phyloP scores from a whole-genome alignment of 805 yeast species.

The Candida silvatica region DNA sequence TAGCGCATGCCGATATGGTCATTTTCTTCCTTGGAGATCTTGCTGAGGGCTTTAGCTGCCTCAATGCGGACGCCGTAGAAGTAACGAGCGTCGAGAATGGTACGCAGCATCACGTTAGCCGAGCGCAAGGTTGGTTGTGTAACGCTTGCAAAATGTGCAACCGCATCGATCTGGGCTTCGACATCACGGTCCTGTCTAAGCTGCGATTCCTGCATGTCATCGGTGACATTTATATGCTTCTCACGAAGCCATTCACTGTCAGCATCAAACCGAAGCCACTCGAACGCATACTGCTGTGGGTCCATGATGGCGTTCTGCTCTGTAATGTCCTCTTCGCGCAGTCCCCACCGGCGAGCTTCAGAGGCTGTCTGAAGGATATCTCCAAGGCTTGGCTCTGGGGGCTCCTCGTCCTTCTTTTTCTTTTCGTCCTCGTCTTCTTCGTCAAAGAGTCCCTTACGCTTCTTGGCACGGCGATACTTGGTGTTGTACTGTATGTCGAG shows the following conservation, averaged over 20 bases:
- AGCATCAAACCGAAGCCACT: conserved; percentile 96
- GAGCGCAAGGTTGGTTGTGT: conserved; percentile 53
- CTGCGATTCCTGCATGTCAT: conserved; percentile 91
- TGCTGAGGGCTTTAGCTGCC: conserved; percentile 74
- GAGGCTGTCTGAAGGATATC: conserved; percentile 56
- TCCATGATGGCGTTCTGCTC: conserved; percentile 32
- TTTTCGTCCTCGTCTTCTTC: conserved; percentile 17
- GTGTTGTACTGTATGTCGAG: conserved; percentile 94
- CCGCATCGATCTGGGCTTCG: conserved; percentile 87
- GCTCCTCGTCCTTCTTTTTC: conserved; percentile 18
- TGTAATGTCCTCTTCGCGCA: conserved; percentile 30
- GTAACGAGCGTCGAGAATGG: conserved; percentile 76
- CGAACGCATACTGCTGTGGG: conserved; percentile 70
- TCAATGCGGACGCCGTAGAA: conserved; percentile 84
- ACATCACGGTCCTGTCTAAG: conserved; percentile 92
- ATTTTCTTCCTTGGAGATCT: conserved; percentile 50
- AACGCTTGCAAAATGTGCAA: conserved; percentile 57
- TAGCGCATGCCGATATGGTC: conserved; percentile 69
- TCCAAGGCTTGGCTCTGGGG: conserved; percentile 48
- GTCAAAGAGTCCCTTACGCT: conserved; percentile 39
- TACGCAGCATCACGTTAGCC: conserved; percentile 70
- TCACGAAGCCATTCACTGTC: conserved; percentile 96
- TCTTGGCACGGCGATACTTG: conserved; percentile 75
- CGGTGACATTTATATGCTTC: conserved; percentile 78
- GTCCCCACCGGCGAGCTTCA: conserved; percentile 65